A percentile compares a stretch with the other conserved stretches of the same genome.
Conservation (phyloP, 228 moss, liverwort and hornwort genomes). For the Sphagnum fallax region DNA sequence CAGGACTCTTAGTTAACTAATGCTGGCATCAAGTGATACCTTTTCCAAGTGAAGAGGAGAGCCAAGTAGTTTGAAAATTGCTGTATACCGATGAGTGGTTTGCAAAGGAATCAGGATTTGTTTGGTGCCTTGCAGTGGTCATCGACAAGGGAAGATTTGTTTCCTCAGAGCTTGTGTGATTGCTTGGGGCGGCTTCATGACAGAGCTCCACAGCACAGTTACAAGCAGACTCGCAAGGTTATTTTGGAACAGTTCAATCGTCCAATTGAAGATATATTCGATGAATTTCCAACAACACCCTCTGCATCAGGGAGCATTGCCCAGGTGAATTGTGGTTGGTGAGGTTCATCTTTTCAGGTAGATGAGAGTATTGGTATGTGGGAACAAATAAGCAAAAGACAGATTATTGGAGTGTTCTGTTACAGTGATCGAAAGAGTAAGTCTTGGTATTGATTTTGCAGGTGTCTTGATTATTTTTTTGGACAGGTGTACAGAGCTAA, state of each 20-base stretch:
- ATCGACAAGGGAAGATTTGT: constrained; percentile 87
- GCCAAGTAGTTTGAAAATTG: not conserved
- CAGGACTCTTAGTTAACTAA: not conserved
- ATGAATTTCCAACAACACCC: constrained; percentile 69
- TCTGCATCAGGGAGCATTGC: constrained; percentile 97
- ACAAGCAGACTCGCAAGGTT: constrained; percentile 58
- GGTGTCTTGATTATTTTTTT: not conserved
- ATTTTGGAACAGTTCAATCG: constrained; percentile 61
- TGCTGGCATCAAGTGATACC: not conserved
- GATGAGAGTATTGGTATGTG: too few relatives aligned
- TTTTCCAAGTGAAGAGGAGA: not conserved
- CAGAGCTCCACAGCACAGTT: constrained; percentile 89
- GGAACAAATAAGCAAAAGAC: not conserved
- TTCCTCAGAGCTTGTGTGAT: constrained; percentile 75
- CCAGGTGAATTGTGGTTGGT: constrained; percentile 32
- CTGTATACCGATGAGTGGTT: not conserved
- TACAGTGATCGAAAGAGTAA: not conserved
- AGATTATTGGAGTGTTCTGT: not conserved
- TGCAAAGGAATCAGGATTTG: not conserved
- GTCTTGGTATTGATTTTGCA: not conserved
- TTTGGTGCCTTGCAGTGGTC: constrained; percentile 65
- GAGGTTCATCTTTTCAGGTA: not conserved
- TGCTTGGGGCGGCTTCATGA: constrained; percentile 85
- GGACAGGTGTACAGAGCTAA: constrained; percentile 80
- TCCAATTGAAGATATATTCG: constrained; percentile 82